phyloP scores from a whole-genome alignment of 495 filamentous ascomycete genomes.

The Xylaria acuta region DNA sequence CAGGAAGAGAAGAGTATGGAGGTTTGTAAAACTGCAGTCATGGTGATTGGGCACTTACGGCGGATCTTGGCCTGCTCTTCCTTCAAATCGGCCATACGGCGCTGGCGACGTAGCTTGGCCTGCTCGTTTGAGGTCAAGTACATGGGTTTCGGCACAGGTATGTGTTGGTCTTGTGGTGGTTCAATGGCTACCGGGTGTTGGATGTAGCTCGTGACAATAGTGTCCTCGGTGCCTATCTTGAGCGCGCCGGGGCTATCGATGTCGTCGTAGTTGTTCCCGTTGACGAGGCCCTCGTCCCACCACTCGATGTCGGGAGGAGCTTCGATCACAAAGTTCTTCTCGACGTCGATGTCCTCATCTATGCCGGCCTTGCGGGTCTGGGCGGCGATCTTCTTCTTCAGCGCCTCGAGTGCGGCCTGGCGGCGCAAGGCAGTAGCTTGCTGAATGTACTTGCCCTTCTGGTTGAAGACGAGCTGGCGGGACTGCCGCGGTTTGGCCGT shows the following conservation, averaged over 20 bases:
- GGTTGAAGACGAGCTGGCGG: conserved; percentile 85
- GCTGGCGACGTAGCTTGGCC: conserved; percentile 87
- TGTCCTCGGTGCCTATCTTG: conserved; percentile 78
- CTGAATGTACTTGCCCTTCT: conserved; percentile 95
- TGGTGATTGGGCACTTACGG: conserved; percentile 27
- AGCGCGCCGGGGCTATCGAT: conserved; percentile 68
- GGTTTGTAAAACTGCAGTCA: not conserved
- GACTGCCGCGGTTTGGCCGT: conserved; percentile 68
- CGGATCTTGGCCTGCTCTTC: conserved; percentile 96
- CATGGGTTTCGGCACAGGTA: conserved; percentile 84
- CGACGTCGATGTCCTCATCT: conserved; percentile 87
- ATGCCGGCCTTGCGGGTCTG: conserved; percentile 83
- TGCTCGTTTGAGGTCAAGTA: conserved; percentile 90
- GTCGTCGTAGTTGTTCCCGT: conserved; percentile 72
- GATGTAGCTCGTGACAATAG: conserved; percentile 85
- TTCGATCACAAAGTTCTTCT: conserved; percentile 87
- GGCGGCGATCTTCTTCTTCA: conserved; percentile 92
- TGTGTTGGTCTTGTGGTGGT: conserved; percentile 85
- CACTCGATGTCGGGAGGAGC: conserved; percentile 90
- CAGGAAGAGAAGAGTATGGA: not conserved
- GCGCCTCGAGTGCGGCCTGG: conserved; percentile 86
- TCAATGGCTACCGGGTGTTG: conserved; percentile 94
- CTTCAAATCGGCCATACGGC: conserved; percentile 88
- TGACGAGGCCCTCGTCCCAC: conserved; percentile 93
- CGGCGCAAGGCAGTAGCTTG: conserved; percentile 87